phyloP scores from a whole-genome alignment of 495 filamentous ascomycete species.

The Sphaerosporella brunnea region DNA sequence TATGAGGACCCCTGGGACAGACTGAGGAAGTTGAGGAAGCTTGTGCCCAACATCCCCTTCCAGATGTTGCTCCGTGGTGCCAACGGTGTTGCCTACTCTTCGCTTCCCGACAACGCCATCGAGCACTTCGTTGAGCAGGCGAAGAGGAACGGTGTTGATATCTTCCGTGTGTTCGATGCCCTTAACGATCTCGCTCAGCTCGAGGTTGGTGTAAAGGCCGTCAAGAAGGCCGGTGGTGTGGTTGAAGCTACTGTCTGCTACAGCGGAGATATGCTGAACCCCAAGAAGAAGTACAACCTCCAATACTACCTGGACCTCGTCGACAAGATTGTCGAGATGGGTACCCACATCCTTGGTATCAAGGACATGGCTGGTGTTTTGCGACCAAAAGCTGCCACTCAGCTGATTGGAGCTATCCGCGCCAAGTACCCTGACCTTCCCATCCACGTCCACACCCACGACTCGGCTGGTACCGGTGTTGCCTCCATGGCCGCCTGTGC shows the following conservation, averaged over 20 bases:
- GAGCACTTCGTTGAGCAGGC: slow-evolving; percentile 97
- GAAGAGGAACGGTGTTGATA: slow-evolving; percentile 92
- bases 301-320: slow-evolving; percentile 80
- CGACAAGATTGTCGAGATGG: slow-evolving; percentile 76
- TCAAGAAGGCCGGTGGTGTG: slow-evolving; percentile 90
- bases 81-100: slow-evolving; percentile 95
- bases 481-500: slow-evolving; percentile 96
- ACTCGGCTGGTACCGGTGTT: slow-evolving; percentile 96
- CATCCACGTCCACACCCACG: slow-evolving; percentile 98
- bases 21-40: slow-evolving; percentile 85
- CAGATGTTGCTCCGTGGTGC: slow-evolving; percentile 97
- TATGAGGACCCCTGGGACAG: slow-evolving; percentile 99
- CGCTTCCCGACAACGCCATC: slow-evolving; percentile 94
- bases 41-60: slow-evolving; percentile 95
- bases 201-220: slow-evolving; percentile 92
- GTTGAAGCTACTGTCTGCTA: slow-evolving; percentile 88
- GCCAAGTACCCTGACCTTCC: slow-evolving; percentile 93
- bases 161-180: slow-evolving; percentile 97
- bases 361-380: slow-evolving; percentile 99
- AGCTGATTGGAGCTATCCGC: slow-evolving; percentile 73
- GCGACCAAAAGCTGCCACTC: slow-evolving; percentile 80
- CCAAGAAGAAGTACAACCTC: slow-evolving; percentile 97
- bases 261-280: slow-evolving; percentile 70
- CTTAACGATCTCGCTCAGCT: slow-evolving; percentile 94
- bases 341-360: slow-evolving; percentile 86